Base-by-base conservation (phyloP, 208 protist genomes). In the Crithidia expoeki region DNA sequence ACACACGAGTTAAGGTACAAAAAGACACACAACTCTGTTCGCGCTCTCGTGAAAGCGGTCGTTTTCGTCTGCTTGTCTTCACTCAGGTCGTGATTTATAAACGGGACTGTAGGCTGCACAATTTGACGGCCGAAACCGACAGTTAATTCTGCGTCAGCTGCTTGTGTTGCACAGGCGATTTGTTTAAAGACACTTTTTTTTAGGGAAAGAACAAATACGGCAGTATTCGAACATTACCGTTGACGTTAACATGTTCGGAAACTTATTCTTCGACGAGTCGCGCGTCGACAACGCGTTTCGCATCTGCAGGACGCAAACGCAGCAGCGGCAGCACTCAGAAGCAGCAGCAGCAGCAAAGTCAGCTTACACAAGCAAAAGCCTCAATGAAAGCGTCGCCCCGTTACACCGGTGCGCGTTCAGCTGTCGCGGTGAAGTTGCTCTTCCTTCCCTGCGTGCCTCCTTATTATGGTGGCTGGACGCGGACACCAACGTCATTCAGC, bases 391-490 rank as follows among this genome's bases (percentile, higher is more conserved):
- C 9, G 9, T 40, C 17, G 40, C 59, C 34, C 58, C 61, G 46
- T 30, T 53, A 6, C 76, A 81, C 27, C 50, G 69, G 19, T 76
- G 61, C 50, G 52, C 55, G 36, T 89, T 83, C 60, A 59, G 61
- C 63, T 83, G 72, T 56, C 77, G 81, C 21, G 90, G 87, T 25
- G 84, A 80, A 47, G 72, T 92, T 28, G 63, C 72, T 17, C 52
- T 95, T 30, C 77, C 85, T 3, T 83, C 80, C 28, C 66, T 94
- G 34, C 73, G 69, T 14, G 88, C 88, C 1, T 77, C 83, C 23
- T 71, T 94, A 25, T 70, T 85, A 32, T 94, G 88, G 88, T 94
- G 88, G 88, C 66, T 94, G 7, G 88, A 90, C 50, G 76, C 71
- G 28, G 85, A 86, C 19, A 38, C 34, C 32, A 58, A 36, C 40